These are phyloP conservation scores for Venturia asperata DNA, from an alignment of 2,329 filamentous ascomycete species.

Conservation along the genomic window DNA sequence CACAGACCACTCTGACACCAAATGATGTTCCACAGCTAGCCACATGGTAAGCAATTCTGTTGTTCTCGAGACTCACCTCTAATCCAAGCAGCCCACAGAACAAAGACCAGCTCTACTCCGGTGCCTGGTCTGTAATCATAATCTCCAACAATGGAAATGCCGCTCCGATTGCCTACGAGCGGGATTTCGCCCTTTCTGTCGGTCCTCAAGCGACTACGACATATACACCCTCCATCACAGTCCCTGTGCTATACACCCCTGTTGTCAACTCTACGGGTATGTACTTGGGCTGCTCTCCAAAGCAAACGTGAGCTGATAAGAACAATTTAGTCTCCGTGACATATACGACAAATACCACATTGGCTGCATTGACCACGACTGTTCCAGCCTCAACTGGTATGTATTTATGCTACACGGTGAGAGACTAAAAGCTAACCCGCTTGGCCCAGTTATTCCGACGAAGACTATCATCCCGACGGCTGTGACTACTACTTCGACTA, in stretches of 20 bases:
- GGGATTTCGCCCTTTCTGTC: slow-evolving; percentile 35
- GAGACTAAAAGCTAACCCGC: not conserved
- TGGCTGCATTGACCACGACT: slow-evolving; percentile 25
- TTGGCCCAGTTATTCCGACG: slow-evolving; percentile 22
- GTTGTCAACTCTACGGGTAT: slow-evolving; percentile 21
- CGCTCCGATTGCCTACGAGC: slow-evolving; percentile 40
- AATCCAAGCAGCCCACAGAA: not conserved
- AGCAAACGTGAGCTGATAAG: not conserved
- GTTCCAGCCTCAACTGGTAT: slow-evolving; percentile 21
- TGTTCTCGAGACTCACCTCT: not conserved
- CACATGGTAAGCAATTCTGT: slow-evolving; percentile 28
- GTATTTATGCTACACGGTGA: not conserved
- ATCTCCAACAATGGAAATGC: slow-evolving; percentile 40
- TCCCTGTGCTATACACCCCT: slow-evolving; percentile 21
- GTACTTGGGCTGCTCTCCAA: not conserved
- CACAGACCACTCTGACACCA: slow-evolving; percentile 35
- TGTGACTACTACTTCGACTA: slow-evolving; percentile 27
- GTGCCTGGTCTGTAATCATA: slow-evolving; percentile 39
- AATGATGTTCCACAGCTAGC: slow-evolving; percentile 34
- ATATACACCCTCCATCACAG: slow-evolving; percentile 22
- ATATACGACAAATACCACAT: slow-evolving; percentile 24
- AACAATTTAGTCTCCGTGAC: slow-evolving; percentile 22
- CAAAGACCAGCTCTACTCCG: slow-evolving; percentile 39
- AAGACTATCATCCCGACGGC: slow-evolving; percentile 24
- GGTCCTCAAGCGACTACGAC: slow-evolving; percentile 31